phyloP scores from a whole-genome alignment of 2,329 filamentous ascomycete genomes.

The Colletotrichum lentis region DNA sequence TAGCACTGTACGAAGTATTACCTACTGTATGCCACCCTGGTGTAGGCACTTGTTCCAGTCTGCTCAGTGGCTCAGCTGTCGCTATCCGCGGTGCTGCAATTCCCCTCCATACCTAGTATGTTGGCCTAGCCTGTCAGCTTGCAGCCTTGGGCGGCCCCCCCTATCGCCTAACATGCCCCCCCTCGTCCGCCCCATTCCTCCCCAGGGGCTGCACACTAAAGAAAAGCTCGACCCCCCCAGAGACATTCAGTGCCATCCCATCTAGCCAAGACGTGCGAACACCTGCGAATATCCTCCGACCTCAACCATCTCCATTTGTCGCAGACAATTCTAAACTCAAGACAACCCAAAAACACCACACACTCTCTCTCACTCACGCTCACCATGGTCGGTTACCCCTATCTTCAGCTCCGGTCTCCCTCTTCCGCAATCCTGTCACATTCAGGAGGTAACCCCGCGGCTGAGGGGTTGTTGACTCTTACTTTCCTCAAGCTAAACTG shows the following conservation, averaged over 20 bases:
- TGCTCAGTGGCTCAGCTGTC: background rate
- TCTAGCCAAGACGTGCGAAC: slow-evolving; percentile 34
- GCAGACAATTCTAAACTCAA: background rate
- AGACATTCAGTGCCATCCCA: slow-evolving; percentile 22
- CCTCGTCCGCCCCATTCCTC: slow-evolving; percentile 35
- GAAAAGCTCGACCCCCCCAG: slow-evolving; percentile 38
- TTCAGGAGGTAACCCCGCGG: slow-evolving; percentile 29
- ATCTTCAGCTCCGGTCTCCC: background rate
- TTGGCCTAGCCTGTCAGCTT: slow-evolving; percentile 29
- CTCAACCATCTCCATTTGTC: slow-evolving; percentile 2
- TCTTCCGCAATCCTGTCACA: slow-evolving; percentile 1
- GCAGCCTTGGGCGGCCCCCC: slow-evolving; percentile 28
- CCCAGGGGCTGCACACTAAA: slow-evolving; percentile 38
- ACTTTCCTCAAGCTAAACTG: slow-evolving; percentile 26
- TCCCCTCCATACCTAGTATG: background rate
- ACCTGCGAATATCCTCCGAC: slow-evolving; percentile 27
- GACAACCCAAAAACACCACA: background rate
- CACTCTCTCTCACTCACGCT: slow-evolving; percentile 6
- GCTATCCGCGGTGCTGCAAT: background rate
- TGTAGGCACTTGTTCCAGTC: background rate
- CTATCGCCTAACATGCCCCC: slow-evolving; percentile 33
- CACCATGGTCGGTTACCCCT: slow-evolving; percentile 27
- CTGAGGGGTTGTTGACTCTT: slow-evolving; percentile 33
- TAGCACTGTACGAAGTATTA: no score
- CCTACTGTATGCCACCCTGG: background rate